Evolutionary conservation across 306 rosid genomes (phyloP), one percentile per base, ranked within the genome.

Genomic region (Quercus agrifolia): DNA sequence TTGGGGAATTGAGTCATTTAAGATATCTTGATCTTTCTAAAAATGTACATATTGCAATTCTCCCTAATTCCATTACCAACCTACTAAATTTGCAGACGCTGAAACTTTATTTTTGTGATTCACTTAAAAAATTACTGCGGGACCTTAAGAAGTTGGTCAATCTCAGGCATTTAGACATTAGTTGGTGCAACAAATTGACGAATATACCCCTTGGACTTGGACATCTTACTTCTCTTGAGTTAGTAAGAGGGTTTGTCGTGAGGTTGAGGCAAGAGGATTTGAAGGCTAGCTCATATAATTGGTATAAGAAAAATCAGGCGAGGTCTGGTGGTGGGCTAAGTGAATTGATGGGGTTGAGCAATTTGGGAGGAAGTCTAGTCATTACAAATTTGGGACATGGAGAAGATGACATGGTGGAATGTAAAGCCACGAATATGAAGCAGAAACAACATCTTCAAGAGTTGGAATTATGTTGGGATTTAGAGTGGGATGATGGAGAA

Each of bases 1-100:
- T 82, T 55, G 71, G 75, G 3, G 5, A 73, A 54, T 35, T 77
- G 73, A 77, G 41, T 19, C 85, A 72, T 73, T 13, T 77, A 62
- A 27, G 64, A 14, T 28, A 54, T 27, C 76, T 73, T 1, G 13
- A 73, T 55, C 61, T 54, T 14, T 25, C 56, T 6, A 0, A 55
- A 1, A 82, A 82, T 63, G 1, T 0, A 1, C 28, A 20, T 41
- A 33, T 56, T 13, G 6, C 0, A 0, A 0, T 31, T 70, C 75
- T 82, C 21, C 78, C 82, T 3, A 51, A 77, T 73, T 77, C 79
- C 74, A 82, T 82, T 11, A 77, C 78, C 10, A 18, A 33, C 46
- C 58, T 82, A 23, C 68, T 63, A 12, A 54, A 21, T 62, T 71
- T 82, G 38, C 79, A 66, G 57, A 56, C 85, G 1, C 6, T 82